These are phyloP conservation scores for Phoenix dactylifera DNA, from an alignment of 176 grass and related monocot genomes.

Conservation along the genomic window DNA sequence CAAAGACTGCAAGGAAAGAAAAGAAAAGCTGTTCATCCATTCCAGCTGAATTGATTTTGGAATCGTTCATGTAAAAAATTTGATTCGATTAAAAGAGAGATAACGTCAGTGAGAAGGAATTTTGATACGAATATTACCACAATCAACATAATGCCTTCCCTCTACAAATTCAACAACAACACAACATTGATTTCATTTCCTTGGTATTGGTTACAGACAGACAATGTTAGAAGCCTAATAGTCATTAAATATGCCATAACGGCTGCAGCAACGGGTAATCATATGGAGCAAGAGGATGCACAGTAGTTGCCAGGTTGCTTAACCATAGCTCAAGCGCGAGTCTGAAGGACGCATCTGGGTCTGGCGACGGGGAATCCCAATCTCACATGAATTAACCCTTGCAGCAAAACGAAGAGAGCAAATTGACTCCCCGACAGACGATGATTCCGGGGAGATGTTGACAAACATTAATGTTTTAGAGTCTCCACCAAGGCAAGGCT, in stretches of 20 bases:
- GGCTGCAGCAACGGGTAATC: neutral
- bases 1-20: too few relatives aligned
- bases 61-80: too few relatives aligned
- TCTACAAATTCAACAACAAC: constrained; percentile 15
- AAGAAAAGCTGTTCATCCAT: too few relatives aligned
- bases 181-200: constrained; percentile 16
- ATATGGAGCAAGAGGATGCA: too few relatives aligned
- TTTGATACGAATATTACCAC: neutral
- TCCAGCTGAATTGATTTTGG: too few relatives aligned
- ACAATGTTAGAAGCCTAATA: neutral
- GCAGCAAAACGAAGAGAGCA: constrained; percentile 87
- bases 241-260: neutral
- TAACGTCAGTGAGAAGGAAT: neutral
- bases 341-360: constrained; percentile 37
- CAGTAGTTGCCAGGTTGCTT: neutral
- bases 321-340: constrained; percentile 36
- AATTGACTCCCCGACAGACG: constrained; percentile 50
- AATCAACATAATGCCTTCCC: neutral
- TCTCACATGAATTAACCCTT: constrained; percentile 82
- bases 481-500: constrained; percentile 97
- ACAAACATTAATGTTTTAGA: constrained; percentile 95
- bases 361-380: constrained; percentile 66
- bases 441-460: constrained; percentile 67
- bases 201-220: constrained; percentile 39
- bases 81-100: too few relatives aligned